phyloP scores from a whole-genome alignment of 2,329 filamentous ascomycete species.

The Fusarium sp. region DNA sequence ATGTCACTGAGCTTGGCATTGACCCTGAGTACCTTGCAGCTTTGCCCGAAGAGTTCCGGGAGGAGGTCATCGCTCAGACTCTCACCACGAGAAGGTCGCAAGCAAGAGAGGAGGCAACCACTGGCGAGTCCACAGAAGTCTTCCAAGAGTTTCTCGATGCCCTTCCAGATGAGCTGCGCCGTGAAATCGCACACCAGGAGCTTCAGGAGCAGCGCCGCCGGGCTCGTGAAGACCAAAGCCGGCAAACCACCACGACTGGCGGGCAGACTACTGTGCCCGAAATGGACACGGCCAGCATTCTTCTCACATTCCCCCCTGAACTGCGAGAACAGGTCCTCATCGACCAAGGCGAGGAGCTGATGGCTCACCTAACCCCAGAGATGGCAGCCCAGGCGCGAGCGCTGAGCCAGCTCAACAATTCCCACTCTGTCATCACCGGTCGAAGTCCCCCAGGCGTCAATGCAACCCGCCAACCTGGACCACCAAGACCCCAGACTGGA shows the following conservation, averaged over 20 bases:
- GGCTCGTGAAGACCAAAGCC: conserved; percentile 83
- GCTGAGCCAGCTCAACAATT: conserved; percentile 60
- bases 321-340: conserved; percentile 89
- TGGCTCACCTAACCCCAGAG: conserved; percentile 86
- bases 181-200: conserved; percentile 92
- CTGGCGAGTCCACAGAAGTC: conserved; percentile 84
- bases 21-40: conserved; percentile 95
- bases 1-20: conserved; percentile 95
- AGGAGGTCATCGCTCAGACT: conserved; percentile 94
- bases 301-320: conserved; percentile 87
- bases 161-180: conserved; percentile 87
- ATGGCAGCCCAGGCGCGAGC: conserved; percentile 88
- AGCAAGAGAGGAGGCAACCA: conserved; percentile 74
- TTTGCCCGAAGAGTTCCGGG: conserved; percentile 95
- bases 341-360: conserved; percentile 90
- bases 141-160: conserved; percentile 95
- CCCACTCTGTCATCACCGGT: conserved; percentile 47
- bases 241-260: conserved; percentile 68
- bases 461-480: conserved; percentile 35
- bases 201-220: conserved; percentile 88
- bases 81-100: conserved; percentile 85
- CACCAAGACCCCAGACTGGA: conserved; percentile 57
- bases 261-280: conserved; percentile 72
- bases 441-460: conserved; percentile 46
- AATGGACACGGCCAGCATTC: conserved; percentile 93